Base-by-base conservation (phyloP, 306 rosid genomes). In the Ormosia semicastrata region DNA sequence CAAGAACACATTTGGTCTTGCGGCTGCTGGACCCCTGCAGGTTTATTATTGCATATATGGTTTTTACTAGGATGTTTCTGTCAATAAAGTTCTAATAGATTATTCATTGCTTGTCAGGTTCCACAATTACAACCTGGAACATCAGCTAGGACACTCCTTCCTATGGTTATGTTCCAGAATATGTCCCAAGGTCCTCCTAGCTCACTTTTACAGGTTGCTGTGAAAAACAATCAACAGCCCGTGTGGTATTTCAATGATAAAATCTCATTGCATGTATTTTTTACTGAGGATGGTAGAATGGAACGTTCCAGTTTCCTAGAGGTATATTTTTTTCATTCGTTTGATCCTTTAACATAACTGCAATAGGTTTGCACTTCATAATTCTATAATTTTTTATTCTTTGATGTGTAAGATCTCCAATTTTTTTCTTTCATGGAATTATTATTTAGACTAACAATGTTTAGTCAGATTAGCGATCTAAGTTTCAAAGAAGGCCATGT, bases 111-210 rank as follows among this genome's bases (percentile, higher is more conserved):
- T 74, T 83, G 29, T 58, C 87, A 95, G 98, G 91, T 93, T 88
- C 97, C 92, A 68, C 92, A 81, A 44, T 39, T 95, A 88, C 97
- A 87, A 84, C 97, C 98, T 54, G 98, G 98, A 66, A 73, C 94
- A 69, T 86, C 91, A 18, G 81, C 90, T 13, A 64, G 85, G 73
- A 86, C 92, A 81, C 97, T 93, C 57, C 88, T 93, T 78, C 99
- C 99, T 14, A 95, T 95, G 98, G 97, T 95, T 59, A 63, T 87
- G 66, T 95, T 91, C 91, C 99, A 95, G 81, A 93, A 92, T 83
- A 49, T 91, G 92, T 93, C 98, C 81, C 99, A 95, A 90, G 98
- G 98, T 84, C 97, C 98, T 81, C 97, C 98, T 57, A 95, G 87
- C 90, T 89, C 98, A 76, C 84, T 92, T 70, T 85, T 95, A 78